Conservation (phyloP, 768 basidiomycete genomes). For the Tubosaeta brunneosetosa region DNA sequence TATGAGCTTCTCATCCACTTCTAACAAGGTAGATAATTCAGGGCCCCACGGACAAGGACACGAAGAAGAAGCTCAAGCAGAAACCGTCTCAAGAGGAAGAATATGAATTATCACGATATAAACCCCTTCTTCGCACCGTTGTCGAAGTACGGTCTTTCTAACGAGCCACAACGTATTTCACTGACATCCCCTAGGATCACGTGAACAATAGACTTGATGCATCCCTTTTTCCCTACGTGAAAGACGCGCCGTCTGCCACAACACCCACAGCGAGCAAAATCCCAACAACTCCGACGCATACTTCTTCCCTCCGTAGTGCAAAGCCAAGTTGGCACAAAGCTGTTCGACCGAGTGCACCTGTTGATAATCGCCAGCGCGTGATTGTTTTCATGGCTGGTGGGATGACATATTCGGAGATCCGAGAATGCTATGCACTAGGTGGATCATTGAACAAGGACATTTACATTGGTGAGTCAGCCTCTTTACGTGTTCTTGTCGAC, state of each 20-base stretch:
- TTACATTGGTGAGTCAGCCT: conserved; percentile 64
- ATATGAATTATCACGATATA: conserved; percentile 93
- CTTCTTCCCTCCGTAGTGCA: conserved; percentile 80
- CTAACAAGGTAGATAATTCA: conserved; percentile 24
- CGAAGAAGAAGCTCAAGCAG: conserved; percentile 76
- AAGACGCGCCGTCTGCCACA: conserved; percentile 62
- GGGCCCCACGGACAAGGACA: conserved; percentile 74
- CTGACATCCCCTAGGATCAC: conserved; percentile 60
- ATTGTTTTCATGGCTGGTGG: conserved; percentile 93
- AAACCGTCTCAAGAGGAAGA: conserved; percentile 78
- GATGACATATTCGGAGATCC: conserved; percentile 92
- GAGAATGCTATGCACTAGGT: conserved; percentile 81
- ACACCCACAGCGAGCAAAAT: conserved; percentile 44
- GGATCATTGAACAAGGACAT: conserved; percentile 77
- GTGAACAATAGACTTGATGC: conserved; percentile 70
- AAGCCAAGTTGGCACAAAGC: conserved; percentile 89
- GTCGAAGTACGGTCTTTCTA: conserved; percentile 59
- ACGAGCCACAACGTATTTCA: background rate
- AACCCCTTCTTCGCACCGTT: conserved; percentile 74
- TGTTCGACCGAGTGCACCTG: conserved; percentile 46
- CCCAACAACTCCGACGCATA: conserved; percentile 45
- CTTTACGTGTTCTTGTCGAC: conserved; percentile 34
- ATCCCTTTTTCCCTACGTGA: conserved; percentile 84
- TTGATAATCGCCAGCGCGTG: conserved; percentile 65
- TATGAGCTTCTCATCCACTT: background rate